Conservation (phyloP, 2,329 filamentous ascomycete species). For the Aureobasidium musti region DNA sequence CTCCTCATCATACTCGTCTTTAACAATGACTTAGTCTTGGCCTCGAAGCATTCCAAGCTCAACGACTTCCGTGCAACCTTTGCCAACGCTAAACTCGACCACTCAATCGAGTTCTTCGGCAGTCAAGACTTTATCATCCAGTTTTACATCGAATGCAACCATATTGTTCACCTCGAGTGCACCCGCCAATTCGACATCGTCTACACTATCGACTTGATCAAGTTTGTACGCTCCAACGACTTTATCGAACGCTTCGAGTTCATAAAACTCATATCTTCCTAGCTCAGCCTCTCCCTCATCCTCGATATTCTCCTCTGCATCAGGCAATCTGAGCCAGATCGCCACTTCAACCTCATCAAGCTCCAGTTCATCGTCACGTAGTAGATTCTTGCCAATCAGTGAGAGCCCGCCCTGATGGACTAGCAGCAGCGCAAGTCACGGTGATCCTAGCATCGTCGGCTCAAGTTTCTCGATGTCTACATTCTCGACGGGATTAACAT, state of each 20-base stretch:
- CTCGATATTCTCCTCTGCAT: neutral
- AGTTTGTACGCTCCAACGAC: neutral
- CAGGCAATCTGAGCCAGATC: neutral
- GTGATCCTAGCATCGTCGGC: neutral
- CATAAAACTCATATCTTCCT: neutral
- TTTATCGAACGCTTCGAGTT: neutral
- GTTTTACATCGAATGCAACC: too few species aligned
- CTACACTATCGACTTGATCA: neutral
- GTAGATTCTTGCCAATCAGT: too few species aligned
- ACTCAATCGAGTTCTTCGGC: too few species aligned
- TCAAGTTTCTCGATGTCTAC: neutral
- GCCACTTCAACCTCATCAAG: neutral
- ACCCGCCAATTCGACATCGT: neutral
- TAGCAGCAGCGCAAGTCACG: neutral
- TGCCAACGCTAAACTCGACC: too few species aligned
- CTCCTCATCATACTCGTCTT: too few species aligned
- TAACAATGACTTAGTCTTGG: too few species aligned
- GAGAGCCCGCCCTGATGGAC: too few species aligned
- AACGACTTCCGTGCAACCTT: too few species aligned
- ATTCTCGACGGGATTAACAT: neutral
- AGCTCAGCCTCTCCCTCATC: neutral
- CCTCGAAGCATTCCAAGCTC: too few species aligned
- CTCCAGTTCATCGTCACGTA: neutral
- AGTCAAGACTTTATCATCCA: too few species aligned
- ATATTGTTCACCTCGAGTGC: too few species aligned